Conservation (phyloP, 345 rosid genomes). For the Eucalyptus erythrocorys region DNA sequence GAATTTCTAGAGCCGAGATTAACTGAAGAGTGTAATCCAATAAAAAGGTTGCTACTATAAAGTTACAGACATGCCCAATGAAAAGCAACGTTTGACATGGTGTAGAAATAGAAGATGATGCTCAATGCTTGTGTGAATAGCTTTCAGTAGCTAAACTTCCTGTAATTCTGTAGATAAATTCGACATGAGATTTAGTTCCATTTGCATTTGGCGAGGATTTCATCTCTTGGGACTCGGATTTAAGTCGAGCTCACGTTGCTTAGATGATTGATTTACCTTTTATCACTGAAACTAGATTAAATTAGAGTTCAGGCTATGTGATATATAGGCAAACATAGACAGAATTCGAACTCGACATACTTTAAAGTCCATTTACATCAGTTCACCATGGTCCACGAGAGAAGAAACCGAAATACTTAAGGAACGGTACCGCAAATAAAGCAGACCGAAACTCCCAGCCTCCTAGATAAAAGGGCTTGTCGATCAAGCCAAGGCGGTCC, state of each 20-base stretch:
- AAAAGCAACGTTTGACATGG: not conserved
- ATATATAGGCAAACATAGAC: not conserved
- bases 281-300: not conserved
- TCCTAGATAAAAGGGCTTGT: too few species aligned
- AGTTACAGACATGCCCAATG: not conserved
- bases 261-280: not conserved
- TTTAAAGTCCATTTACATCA: too few species aligned
- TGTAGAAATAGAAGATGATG: not conserved
- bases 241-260: not conserved
- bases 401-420: not conserved
- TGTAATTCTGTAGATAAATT: not conserved
- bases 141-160: not conserved
- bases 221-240: not conserved
- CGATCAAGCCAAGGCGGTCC: too few species aligned
- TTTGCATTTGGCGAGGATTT: not conserved
- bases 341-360: too few species aligned
- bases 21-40: not conserved
- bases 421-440: too few species aligned
- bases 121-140: not conserved
- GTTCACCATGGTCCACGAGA: not conserved
- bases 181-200: not conserved
- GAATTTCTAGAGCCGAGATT: not conserved
- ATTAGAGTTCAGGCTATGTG: not conserved
- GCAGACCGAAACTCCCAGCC: too few species aligned
- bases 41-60: not conserved